A percentile compares a stretch with the other conserved stretches of the same genome.
These are phyloP conservation scores for Vachellia collinsii DNA, from an alignment of 306 rosid species.

Conservation along the genomic window DNA sequence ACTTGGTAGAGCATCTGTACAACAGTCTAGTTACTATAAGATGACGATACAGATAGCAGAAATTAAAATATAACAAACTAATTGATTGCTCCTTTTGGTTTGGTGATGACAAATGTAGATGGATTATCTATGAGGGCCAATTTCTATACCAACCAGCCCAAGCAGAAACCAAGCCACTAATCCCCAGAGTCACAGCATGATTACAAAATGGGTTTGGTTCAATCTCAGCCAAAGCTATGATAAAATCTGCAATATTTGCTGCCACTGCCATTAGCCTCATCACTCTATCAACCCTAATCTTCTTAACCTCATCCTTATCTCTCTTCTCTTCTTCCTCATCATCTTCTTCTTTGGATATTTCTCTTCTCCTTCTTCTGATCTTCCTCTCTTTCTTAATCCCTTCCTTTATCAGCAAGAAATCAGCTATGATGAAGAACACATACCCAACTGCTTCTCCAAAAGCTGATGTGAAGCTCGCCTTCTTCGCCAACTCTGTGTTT, in stretches of 20 bases:
- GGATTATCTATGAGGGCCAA: constrained; percentile 67
- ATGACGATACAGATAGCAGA: not conserved
- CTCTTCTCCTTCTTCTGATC: constrained; percentile 38
- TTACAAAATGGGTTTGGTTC: constrained; percentile 90
- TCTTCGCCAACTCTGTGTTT: constrained; percentile 59
- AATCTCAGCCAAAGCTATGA: constrained; percentile 82
- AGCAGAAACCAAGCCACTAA: constrained; percentile 97
- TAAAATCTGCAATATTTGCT: constrained; percentile 89
- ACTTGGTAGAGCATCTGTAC: not conserved
- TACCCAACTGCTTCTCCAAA: constrained; percentile 95
- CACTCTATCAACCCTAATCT: constrained; percentile 74
- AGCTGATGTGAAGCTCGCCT: constrained; percentile 79
- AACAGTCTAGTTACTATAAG: not conserved
- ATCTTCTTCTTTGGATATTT: not conserved
- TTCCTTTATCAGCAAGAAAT: constrained; percentile 58
- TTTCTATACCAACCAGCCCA: constrained; percentile 99
- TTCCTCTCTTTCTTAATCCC: constrained; percentile 66
- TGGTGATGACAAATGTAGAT: not conserved
- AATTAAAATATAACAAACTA: constrained; percentile 24
- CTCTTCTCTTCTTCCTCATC: constrained; percentile 29
- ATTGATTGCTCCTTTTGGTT: not conserved
- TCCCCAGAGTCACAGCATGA: constrained; percentile 82
- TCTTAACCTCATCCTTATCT: constrained; percentile 39
- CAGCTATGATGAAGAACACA: constrained; percentile 75
- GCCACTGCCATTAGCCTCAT: constrained; percentile 92